Base-by-base conservation (phyloP, 2,329 filamentous ascomycete genomes). In the Zasmidium cellare region DNA sequence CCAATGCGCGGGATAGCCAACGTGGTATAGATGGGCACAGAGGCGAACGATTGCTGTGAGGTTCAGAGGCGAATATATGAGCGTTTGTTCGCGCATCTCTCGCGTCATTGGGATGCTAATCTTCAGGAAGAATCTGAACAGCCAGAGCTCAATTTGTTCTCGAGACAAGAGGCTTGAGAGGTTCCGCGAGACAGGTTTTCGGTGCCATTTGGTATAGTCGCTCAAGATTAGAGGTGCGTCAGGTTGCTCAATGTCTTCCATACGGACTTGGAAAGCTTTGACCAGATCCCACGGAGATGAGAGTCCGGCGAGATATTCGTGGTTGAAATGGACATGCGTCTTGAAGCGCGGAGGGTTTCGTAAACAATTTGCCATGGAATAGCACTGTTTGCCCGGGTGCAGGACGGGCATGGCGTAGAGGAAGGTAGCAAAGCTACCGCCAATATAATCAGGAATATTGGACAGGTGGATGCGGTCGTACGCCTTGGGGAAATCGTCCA, bases 1-100 rank as follows among this genome's bases (percentile, higher is more conserved):
- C 61, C 58, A 62, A 41, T 62, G 58, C 5, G 63, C 55, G 16
- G 56, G 55, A 31, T 61, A 65, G 1, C 60, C 60, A 19, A 57
- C 24, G 25, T 49, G 45, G 41, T 62, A 47, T 2, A 64, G 46
- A 23, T 62, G 61, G 7, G n/a, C 19, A 47, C 52, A 24, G 12
- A 65, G 45, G 19, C 55, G 53, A 19, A 58, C 48, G 51, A 62
- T 58, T 16, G 47, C 14, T 12, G 55, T 62, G 19, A 65, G 22
- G 28, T 65, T 65, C 9, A 64, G 53, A 12, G 61, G 63, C 23
- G 59, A 61, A 28, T 57, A 56, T n/a, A 64, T 61, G 3, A 64
- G 51, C 12, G 31, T 22, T 35, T 24, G 16, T 9, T 18, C 35
- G 12, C 35, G n/a, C 11, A 41, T 12, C 24, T 24, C 16, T 56